Base-by-base conservation (phyloP, 2,329 filamentous ascomycete species). In the Aspergillus tanneri region DNA sequence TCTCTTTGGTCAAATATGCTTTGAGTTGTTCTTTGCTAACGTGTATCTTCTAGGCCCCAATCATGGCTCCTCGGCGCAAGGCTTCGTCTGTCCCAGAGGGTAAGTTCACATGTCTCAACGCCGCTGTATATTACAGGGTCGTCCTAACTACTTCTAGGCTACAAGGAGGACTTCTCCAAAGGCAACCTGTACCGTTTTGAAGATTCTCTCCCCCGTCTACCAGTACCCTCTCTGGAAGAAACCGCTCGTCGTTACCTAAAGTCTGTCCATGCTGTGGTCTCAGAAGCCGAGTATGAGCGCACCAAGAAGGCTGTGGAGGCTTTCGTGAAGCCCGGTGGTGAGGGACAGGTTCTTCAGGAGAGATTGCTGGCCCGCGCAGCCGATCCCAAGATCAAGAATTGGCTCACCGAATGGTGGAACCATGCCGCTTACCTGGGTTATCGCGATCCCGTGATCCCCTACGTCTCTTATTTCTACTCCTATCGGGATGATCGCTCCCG, bases 401-500 rank as follows among this genome's bases (percentile, higher is more conserved):
- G 93, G 93, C 79, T 99, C 48, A 85, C 87, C 60, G 92, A 99
- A 61, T 99, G 93, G 93, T 99, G 93, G 93, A 97, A 99, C 70
- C 84, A 96, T 44, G 83, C 85, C 4, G 93, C 93, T 49, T 99
- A 99, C 74, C 83, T 99, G 57, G 81, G 76, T 57, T 97, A 97
- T 77, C 87, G 92, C 58, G 93, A 97, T 70, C 93, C 93, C 9
- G 89, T 99, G 38, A 88, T 97, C 14, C 93, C 93, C 53, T 99
- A 97, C 68, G 93, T 99, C 65, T 96, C 90, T 72, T 99, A 99
- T 81, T 99, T 99, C 77, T 99, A 99, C 78, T 96, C 91, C 46
- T 92, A 97, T 77, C 84, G 90, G 59, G 93, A 99, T 72, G 95
- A 99, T 73, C 85, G 89, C 60, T 82, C 85, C 66, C 84, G 92